These are phyloP conservation scores for Teunomyces stri DNA, from an alignment of 805 yeast genomes.

Conservation along the genomic window DNA sequence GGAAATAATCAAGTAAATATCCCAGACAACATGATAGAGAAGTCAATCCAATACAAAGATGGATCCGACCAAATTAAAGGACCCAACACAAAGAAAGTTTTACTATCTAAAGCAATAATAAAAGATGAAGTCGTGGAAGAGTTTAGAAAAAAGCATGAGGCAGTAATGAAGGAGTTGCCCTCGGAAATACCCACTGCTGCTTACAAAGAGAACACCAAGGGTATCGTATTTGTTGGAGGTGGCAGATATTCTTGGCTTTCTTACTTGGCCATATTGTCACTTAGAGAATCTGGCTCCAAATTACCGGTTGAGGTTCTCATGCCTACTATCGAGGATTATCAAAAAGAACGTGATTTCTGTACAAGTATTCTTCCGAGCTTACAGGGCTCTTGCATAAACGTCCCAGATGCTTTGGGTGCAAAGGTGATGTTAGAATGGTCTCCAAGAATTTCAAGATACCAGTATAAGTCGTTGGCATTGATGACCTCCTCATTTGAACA, in stretches of 20 bases:
- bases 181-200: constrained; percentile 9
- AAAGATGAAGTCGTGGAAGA: constrained; percentile 21
- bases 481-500: constrained; percentile 34
- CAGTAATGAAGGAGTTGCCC: constrained; percentile 22
- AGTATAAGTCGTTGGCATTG: constrained; percentile 59
- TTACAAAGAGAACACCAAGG: constrained; percentile 23
- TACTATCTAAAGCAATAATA: constrained; percentile 26
- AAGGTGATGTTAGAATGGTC: constrained; percentile 38
- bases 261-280: constrained; percentile 27
- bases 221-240: constrained; percentile 38
- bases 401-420: constrained; percentile 46
- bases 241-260: constrained; percentile 35
- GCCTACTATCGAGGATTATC: constrained; percentile 33
- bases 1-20: constrained; percentile 16
- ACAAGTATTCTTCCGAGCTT: constrained; percentile 56
- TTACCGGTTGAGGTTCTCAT: constrained; percentile 40
- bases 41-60: constrained; percentile 21
- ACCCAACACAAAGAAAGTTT: constrained; percentile 20
- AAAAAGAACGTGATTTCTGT: constrained; percentile 29
- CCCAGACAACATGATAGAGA: constrained; percentile 11
- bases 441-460: constrained; percentile 57
- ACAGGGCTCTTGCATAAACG: constrained; percentile 64
- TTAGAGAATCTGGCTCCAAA: constrained; percentile 37
- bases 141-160: constrained; percentile 20
- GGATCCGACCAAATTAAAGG: constrained; percentile 16